Evolutionary conservation across 2,329 filamentous ascomycete genomes (phyloP).

Genomic region (Triangularia verruculosa): DNA sequence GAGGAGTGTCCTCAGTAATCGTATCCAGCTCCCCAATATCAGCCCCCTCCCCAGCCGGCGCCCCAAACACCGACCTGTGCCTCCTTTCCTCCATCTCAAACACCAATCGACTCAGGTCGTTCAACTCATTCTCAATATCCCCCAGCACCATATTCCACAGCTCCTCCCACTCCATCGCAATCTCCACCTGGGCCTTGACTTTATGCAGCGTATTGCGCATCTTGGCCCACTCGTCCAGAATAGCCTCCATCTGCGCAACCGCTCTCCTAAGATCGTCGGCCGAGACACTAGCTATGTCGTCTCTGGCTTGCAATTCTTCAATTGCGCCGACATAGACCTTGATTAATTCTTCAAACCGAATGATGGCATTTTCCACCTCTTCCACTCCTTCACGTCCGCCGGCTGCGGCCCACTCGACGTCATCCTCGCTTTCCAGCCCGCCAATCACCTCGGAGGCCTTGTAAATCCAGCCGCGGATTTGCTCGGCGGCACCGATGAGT

Average conservation of each 20-base stretch:
- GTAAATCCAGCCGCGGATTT: conserved; percentile 90
- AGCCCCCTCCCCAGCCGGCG: conserved; percentile 57
- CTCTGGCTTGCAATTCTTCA: conserved; percentile 77
- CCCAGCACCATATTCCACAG: conserved; percentile 91
- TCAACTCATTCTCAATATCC: conserved; percentile 82
- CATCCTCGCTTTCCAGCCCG: conserved; percentile 89
- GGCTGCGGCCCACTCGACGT: conserved; percentile 93
- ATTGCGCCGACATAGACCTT: conserved; percentile 94
- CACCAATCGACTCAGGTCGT: conserved; percentile 62
- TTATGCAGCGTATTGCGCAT: conserved; percentile 74
- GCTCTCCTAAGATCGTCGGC: conserved; percentile 69
- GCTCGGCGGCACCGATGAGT: conserved; percentile 81
- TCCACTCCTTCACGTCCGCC: conserved; percentile 79
- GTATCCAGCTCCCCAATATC: conserved; percentile 90
- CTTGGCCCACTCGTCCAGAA: conserved; percentile 78
- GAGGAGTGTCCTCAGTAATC: conserved; percentile 83
- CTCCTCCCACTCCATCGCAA: conserved; percentile 99
- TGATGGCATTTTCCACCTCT: conserved; percentile 70
- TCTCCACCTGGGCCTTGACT: conserved; percentile 87
- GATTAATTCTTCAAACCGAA: conserved; percentile 82
- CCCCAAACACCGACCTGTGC: conserved; percentile 71
- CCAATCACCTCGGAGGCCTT: conserved; percentile 88
- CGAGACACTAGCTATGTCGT: conserved; percentile 71
- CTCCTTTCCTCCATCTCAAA: conserved; percentile 98
- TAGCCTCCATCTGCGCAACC: conserved; percentile 84